Evolutionary conservation across 2,329 filamentous ascomycete genomes (phyloP), one percentile per base, ranked within the genome.

Genomic region (Proliferodiscus dingleyae): DNA sequence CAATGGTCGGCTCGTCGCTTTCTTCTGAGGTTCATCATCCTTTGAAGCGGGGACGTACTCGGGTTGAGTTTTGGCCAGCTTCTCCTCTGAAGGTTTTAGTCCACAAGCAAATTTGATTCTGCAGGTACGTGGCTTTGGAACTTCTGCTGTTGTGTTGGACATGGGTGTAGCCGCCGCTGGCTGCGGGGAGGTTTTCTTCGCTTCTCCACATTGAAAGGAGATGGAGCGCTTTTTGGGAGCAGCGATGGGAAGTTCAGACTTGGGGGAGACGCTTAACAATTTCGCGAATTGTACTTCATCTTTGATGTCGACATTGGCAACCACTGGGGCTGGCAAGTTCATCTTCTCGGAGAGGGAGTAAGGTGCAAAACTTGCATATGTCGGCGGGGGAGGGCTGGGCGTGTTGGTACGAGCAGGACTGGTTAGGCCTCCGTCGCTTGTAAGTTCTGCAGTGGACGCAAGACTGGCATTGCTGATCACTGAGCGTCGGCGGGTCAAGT

Each of bases 361-460:
- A 10, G 56, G 51, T 33, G 53, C 53, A 30, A 61, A 59, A 41
- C 66, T 68, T 6, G 68, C 62, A 44, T 74, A 71, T 16, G 71
- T 68, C 4, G 81, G 81, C 2, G 84, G 73, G n/a, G 89, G 89
- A 15, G 93, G 91, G 61, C 91, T 97, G 1, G 90, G 89, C 0
- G 89, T 91, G 64, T 81, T 89, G 28, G 88, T 87, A 45, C 89
- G 77, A n/a, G 88, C 85, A 33, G 91, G 89, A 60, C 89, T 96
- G 15, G 90, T 95, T 48, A 94, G 71, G 48, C 88, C 90, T 47
- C 87, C 93, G 61, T 96, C 93, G 66, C 90, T 96, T n/a, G 89
- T 96, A 46, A 97, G 74, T 54, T 96, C 91, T 29, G 87, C 87
- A 3, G 89, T 94, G 2, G 90, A 95, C 37, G 87, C 77, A 49